phyloP scores from a whole-genome alignment of 2,329 filamentous ascomycete species.

The Diaporthe batatas region DNA sequence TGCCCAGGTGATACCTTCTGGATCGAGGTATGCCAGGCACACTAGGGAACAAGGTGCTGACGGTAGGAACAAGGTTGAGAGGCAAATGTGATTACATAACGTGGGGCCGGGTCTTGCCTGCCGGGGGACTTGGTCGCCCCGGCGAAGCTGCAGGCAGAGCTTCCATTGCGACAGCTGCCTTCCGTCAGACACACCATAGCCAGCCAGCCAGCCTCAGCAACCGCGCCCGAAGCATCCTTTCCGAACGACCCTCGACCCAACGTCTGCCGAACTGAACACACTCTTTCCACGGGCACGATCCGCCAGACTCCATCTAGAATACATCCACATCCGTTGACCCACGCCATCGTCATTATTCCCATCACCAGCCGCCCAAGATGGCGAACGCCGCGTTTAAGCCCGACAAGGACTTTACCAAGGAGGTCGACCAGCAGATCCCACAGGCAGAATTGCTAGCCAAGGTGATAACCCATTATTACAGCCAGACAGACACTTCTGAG shows the following conservation, averaged over 20 bases:
- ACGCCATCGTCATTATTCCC: too few relatives aligned
- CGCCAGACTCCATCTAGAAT: background rate
- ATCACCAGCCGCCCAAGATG: conserved; percentile 67
- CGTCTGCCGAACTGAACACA: background rate
- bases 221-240: conserved; percentile 2
- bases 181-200: conserved; percentile 11
- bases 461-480: conserved; percentile 67
- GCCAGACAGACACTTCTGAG: too few relatives aligned
- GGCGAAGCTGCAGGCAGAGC: conserved; percentile 42
- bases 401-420: conserved; percentile 99
- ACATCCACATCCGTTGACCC: too few relatives aligned
- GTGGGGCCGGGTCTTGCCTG: conserved; percentile 31
- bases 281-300: background rate
- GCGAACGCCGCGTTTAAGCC: conserved; percentile 88
- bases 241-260: background rate
- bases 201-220: background rate
- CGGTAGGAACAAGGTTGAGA: background rate
- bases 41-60: conserved; percentile 5
- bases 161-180: conserved; percentile 42
- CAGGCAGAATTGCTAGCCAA: conserved; percentile 92
- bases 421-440: conserved; percentile 90
- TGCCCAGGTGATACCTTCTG: background rate
- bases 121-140: conserved; percentile 16
- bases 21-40: background rate
- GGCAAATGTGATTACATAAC: conserved; percentile 18